Base-by-base conservation (phyloP, 768 basidiomycete genomes). In the Phallus indusiatus region DNA sequence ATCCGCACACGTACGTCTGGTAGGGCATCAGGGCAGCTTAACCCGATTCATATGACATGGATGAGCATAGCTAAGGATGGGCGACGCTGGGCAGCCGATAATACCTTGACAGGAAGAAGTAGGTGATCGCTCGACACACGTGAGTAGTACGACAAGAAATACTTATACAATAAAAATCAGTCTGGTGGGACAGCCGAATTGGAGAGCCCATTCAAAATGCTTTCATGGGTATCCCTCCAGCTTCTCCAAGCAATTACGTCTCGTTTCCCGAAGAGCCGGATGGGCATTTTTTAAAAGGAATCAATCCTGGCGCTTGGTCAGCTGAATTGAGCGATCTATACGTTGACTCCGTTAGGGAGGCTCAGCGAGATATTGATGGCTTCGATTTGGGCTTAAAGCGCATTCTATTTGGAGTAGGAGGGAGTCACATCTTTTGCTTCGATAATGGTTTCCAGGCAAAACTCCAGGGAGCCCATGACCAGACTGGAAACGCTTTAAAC, bases 161-260 rank as follows among this genome's bases (percentile, higher is more conserved):
- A n/a, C n/a, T 48, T 9, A n/a, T n/a, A n/a, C 18, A 2, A 51
- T 1, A 14, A 17, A 35, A 22, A 16, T 24, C 20, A 59, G 57
- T 59, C 35, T 59, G 57, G 57, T 59, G 57, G 57, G 57, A 59
- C 33, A 51, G 21, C 36, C 24, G 5, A 36, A 51, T 59, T 16
- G 57, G 57, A 20, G 50, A 59, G 24, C 47, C 18, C 14, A 59
- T 59, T 22, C 57, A 59, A 53, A 59, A 59, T n/a, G 57, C 57
- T 18, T 59, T 59, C 35, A 6, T 59, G 9, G 57, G 57, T 6
- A 59, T 21, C n/a, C 49, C 57, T 18, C 49, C 49, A 37, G 57
- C 57, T 9, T 48, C 50, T n/a, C 57, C 57, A 34, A 59, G 57
- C 57, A 59, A 59, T 50, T 59, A 59, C 46, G 57, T 59, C n/a